phyloP scores from a whole-genome alignment of 306 rosid genomes.

The Morella rubra region DNA sequence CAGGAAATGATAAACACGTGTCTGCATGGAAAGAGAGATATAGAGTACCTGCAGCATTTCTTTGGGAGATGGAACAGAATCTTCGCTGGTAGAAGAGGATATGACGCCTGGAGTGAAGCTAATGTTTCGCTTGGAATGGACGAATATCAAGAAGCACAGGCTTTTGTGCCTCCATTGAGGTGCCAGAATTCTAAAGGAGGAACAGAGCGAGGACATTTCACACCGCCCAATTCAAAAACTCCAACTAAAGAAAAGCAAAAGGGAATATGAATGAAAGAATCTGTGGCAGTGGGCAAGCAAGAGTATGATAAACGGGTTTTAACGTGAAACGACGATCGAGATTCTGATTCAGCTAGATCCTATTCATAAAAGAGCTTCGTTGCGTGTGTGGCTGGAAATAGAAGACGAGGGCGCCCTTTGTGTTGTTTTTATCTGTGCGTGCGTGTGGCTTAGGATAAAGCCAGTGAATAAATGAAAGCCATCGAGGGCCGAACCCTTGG shows the following conservation, averaged over 20 bases:
- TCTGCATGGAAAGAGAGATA: conserved; percentile 8
- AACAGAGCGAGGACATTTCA: conserved; percentile 39
- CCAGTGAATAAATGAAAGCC: no score
- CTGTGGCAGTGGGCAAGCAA: no score
- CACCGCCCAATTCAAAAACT: not conserved
- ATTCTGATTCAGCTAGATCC: not conserved
- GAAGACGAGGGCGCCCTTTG: not conserved
- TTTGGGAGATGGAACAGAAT: conserved; percentile 49
- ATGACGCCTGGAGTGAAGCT: conserved; percentile 32
- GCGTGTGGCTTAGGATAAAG: no score
- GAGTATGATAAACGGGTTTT: no score
- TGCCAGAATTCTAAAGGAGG: conserved; percentile 37
- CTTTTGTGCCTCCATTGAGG: conserved; percentile 36
- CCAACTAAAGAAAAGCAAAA: not conserved
- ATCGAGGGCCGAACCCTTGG: no score
- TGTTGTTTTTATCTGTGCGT: no score
- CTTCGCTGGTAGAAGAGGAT: conserved; percentile 47
- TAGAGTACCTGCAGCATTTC: conserved; percentile 46
- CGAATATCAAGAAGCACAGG: conserved; percentile 32
- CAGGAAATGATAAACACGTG: not conserved
- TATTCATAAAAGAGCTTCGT: not conserved
- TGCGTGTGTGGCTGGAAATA: not conserved
- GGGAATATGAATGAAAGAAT: not conserved
- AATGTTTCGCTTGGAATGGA: conserved; percentile 32
- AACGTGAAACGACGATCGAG: no score